Evolutionary conservation across 73 alveolate species (phyloP), one percentile per base, ranked within the genome.

Genomic region (Paramecium sonneborni): DNA sequence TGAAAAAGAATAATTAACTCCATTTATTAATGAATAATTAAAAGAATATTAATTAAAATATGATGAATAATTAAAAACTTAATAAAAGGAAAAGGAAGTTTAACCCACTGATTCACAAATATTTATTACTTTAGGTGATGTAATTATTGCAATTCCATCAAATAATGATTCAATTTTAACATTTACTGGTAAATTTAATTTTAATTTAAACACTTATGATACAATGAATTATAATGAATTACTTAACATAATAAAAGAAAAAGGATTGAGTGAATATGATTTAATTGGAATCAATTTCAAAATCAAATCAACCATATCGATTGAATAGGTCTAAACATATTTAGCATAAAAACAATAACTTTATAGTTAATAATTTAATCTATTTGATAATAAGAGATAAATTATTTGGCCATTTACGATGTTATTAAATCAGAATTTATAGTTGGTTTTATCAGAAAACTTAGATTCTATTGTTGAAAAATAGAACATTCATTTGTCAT

Each of bases 221-320:
- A 72, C 86, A n/a, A 72, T 72, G 86, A 35, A 32, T 72, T 18
- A 21, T 34, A 62, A 72, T 35, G 86, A 72, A 72, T 37, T 72
- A 18, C 57, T 72, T 62, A 23, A 26, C 39, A 62, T 62, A 11
- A 62, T 62, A 1, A 62, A 62, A 26, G 39, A 62, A 24, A 26
- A 62, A 62, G 84, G 84, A 62, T 32, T 62, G 14, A 62, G 24
- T 62, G 48, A 62, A 32, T 62, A 62, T 7, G 84, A 62, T 62
- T 62, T 62, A 10, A 62, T 32, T 12, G 84, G 48, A 26, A 62
- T 62, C 46, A 62, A 62, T 30, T 62, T 30, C 26, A 62, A 32
- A 62, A 62, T 62, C 6, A 62, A 62, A 26, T 12, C 84, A 26
- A 23, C 84, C 1, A 44, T 62, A 62, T 62, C 84, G 1, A 62